Conservation (phyloP, 306 rosid genomes). For the Elaeagnus macrophylla region DNA sequence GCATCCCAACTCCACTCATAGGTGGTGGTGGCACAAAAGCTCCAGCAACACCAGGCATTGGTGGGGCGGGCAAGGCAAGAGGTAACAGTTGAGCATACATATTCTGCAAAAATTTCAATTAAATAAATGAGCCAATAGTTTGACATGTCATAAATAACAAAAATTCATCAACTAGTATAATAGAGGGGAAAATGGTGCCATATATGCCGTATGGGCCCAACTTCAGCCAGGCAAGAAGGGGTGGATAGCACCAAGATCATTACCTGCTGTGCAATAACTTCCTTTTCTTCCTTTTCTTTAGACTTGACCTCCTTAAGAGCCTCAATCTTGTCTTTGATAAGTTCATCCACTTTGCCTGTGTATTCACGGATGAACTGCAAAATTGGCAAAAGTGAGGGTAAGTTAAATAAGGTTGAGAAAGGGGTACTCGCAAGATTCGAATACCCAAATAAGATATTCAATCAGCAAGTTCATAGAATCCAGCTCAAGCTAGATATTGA, state of each 20-base stretch:
- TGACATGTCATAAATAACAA: too few species aligned
- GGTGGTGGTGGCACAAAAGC: slow-evolving; percentile 66
- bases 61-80: slow-evolving; percentile 97
- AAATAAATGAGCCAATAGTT: too few species aligned
- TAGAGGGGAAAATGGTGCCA: too few species aligned
- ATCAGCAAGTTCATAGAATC: background rate
- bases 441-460: background rate
- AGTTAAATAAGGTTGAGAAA: background rate
- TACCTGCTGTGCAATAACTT: slow-evolving; percentile 89
- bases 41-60: slow-evolving; percentile 89
- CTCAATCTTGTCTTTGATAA: slow-evolving; percentile 81
- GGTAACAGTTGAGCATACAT: slow-evolving; percentile 97
- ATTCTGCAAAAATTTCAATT: slow-evolving; percentile 47
- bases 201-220: too few species aligned
- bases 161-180: too few species aligned
- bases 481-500: background rate
- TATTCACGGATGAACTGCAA: slow-evolving; percentile 87
- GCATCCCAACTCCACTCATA: slow-evolving; percentile 96
- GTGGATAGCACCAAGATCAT: background rate
- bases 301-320: slow-evolving; percentile 62
- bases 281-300: slow-evolving; percentile 85
- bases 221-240: background rate
- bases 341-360: slow-evolving; percentile 93
- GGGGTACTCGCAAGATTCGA: background rate
- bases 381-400: slow-evolving; percentile 10